These are phyloP conservation scores for Lasiodiplodia sp. DNA, from an alignment of 2,329 filamentous ascomycete species.

Conservation along the genomic window DNA sequence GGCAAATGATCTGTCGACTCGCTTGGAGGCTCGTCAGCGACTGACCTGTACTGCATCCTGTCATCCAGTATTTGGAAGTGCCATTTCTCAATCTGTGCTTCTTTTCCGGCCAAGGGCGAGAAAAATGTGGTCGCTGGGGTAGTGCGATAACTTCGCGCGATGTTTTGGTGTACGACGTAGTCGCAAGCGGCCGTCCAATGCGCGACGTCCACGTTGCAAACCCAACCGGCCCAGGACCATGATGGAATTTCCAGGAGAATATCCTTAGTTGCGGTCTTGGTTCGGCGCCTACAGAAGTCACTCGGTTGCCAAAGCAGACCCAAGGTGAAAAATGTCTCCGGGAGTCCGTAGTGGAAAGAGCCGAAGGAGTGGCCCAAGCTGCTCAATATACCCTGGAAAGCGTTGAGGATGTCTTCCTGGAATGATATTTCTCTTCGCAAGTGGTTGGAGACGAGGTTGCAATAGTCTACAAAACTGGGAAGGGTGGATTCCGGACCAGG, in stretches of 20 bases:
- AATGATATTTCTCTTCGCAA: neutral
- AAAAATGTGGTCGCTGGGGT: neutral
- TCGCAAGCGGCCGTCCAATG: neutral
- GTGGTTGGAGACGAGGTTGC: neutral
- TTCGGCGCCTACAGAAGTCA: neutral
- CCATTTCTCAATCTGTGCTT: neutral
- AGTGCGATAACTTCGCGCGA: neutral
- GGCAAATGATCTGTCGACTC: neutral
- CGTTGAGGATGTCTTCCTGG: neutral
- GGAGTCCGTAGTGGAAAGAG: neutral
- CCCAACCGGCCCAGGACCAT: neutral
- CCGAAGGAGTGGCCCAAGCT: neutral
- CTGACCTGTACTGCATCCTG: neutral
- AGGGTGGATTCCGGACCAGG: neutral
- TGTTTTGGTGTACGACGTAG: neutral
- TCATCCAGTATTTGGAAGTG: neutral
- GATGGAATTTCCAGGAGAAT: neutral
- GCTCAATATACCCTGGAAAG: neutral
- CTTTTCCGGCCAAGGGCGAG: neutral
- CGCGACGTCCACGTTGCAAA: neutral
- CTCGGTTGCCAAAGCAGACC: neutral
- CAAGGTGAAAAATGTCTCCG: neutral
- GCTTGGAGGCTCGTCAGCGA: neutral
- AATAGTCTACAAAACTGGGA: neutral
- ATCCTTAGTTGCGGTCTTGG: neutral